phyloP scores from a whole-genome alignment of 176 grass and related monocot genomes.

The Dendrocalamus sinicus region DNA sequence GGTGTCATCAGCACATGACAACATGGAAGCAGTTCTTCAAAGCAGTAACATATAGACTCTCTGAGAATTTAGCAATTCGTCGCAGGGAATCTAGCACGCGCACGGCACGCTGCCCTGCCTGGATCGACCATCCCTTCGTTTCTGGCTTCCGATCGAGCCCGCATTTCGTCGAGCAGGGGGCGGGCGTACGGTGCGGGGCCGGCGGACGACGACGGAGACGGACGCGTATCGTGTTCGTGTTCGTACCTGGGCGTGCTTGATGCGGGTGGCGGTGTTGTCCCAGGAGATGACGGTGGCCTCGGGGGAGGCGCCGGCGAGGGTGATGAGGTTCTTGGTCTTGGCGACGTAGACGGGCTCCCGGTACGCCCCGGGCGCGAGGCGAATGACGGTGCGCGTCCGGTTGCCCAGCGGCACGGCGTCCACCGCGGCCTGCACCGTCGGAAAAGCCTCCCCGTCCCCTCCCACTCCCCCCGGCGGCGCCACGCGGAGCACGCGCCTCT shows the following conservation, averaged over 20 bases:
- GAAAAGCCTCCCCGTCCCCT: constrained; percentile 44
- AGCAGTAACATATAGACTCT: background rate
- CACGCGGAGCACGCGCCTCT: constrained; percentile 61
- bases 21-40: background rate
- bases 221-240: background rate
- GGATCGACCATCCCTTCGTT: background rate
- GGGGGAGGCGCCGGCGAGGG: constrained; percentile 61
- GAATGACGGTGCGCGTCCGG: constrained; percentile 71
- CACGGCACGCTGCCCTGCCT: background rate
- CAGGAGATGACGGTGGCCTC: constrained; percentile 83
- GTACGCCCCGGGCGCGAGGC: constrained; percentile 69
- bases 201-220: background rate
- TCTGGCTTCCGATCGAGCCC: background rate
- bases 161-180: constrained; percentile 51
- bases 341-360: constrained; percentile 83
- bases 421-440: constrained; percentile 80
- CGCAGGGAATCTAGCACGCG: background rate
- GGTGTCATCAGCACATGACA: background rate
- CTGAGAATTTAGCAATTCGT: background rate
- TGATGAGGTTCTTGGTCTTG: constrained; percentile 95
- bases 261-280: constrained; percentile 84
- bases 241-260: constrained; percentile 81
- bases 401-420: constrained; percentile 91
- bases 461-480: constrained; percentile 49
- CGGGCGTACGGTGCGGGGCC: background rate